phyloP scores from a whole-genome alignment of 116 monocot genomes.

The Papilionanthe hybrid region DNA sequence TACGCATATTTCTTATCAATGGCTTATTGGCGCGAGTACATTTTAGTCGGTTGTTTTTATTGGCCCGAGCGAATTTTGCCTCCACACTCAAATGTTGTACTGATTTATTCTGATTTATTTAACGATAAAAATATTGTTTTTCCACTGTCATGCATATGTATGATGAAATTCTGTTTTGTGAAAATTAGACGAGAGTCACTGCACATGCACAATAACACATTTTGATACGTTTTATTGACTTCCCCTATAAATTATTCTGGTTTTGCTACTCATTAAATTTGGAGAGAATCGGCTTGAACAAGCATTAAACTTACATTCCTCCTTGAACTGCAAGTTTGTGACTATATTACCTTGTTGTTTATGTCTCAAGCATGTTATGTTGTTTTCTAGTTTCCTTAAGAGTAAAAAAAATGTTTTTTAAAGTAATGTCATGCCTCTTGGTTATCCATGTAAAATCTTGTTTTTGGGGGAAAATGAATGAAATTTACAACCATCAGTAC shows the following conservation, averaged over 20 bases:
- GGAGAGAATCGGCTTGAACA: background rate
- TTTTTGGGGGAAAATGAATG: no score
- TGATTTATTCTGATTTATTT: background rate
- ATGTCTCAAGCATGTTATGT: no score
- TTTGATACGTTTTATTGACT: background rate
- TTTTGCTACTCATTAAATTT: background rate
- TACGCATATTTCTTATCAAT: conserved; percentile 8
- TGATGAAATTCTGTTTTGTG: background rate
- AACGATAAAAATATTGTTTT: background rate
- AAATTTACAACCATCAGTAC: no score
- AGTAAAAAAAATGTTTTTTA: no score
- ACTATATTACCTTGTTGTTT: no score
- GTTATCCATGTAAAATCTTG: no score
- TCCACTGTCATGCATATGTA: background rate
- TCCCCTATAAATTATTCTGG: background rate
- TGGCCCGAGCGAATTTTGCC: background rate
- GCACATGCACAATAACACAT: background rate
- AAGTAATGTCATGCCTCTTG: no score
- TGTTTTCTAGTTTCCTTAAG: no score
- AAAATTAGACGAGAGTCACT: background rate
- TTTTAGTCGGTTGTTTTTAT: background rate
- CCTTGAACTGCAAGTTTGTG: no score
- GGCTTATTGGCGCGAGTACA: background rate
- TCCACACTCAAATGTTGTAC: background rate
- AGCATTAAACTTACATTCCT: background rate